phyloP scores from a whole-genome alignment of 805 yeast genomes.

The Candida khao-thaluensis region DNA sequence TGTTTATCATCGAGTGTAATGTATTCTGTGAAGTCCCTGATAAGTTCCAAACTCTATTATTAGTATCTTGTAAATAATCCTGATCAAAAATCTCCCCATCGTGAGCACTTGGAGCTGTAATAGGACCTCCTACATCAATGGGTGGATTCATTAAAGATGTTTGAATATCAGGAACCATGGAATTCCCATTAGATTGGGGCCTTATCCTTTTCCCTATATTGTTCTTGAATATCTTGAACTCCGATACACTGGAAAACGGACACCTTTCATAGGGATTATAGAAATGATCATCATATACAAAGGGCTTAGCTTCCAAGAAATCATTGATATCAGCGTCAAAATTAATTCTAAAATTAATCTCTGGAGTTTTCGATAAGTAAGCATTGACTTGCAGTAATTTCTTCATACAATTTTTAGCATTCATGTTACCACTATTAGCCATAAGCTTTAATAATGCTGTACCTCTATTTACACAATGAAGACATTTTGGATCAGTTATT shows the following conservation, averaged over 20 bases:
- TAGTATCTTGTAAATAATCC: slow-evolving; percentile 11
- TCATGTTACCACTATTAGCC: slow-evolving; percentile 35
- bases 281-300: slow-evolving; percentile 12
- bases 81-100: slow-evolving; percentile 6
- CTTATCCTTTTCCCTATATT: background rate
- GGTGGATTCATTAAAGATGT: slow-evolving; percentile 3
- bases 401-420: slow-evolving; percentile 30
- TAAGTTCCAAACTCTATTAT: slow-evolving; percentile 15
- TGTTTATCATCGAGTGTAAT: slow-evolving; percentile 21
- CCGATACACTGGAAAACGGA: slow-evolving; percentile 12
- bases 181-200: background rate
- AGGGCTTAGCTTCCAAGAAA: slow-evolving; percentile 4
- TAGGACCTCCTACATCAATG: background rate
- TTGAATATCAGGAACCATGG: background rate
- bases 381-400: slow-evolving; percentile 29
- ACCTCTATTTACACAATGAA: slow-evolving; percentile 22
- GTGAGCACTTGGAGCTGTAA: background rate
- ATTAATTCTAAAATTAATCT: slow-evolving; percentile 21
- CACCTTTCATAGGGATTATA: slow-evolving; percentile 16
- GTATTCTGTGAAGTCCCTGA: slow-evolving; percentile 15
- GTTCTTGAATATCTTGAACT: slow-evolving; percentile 13
- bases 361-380: slow-evolving; percentile 23
- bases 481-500: slow-evolving; percentile 15
- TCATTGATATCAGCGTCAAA: slow-evolving; percentile 18
- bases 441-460: slow-evolving; percentile 33